Base-by-base conservation (phyloP, 805 yeast genomes). In the Kodamaea nitidulidarum region DNA sequence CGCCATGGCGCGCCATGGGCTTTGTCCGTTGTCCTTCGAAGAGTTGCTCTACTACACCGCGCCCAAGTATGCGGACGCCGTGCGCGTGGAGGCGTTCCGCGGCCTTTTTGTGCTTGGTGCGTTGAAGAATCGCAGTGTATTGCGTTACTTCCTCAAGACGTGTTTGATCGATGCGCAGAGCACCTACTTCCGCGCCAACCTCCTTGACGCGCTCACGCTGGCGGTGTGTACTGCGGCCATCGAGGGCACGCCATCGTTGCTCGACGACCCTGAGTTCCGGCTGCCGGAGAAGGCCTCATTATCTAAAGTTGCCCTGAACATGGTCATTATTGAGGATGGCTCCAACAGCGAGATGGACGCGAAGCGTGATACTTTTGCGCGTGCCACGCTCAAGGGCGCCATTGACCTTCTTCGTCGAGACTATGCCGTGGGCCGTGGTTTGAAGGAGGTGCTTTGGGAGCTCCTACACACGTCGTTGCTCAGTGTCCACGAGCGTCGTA, bases 101-200 rank as follows among this genome's bases (percentile, higher is more conserved):
- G 84, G 88, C 0, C 52, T 93, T 21, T 63, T 93, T 37, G 49
- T 73, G 3, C 62, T 86, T 34, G 96, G 97, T 15, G 96, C 93
- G 1, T 58, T 90, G 46, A 81, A 80, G 43, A 85, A 86, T 50
- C 58, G 67, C 10, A 65, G 68, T 21, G 66, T 88, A 3, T 54
- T 88, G 45, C 63, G 71, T 14, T 85, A 85, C 49, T 76, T 80
- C 43, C 78, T 86, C 48, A 67, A 76, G 20, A 59, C 76, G 0
- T 55, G 80, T 36, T 66, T 78, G 18, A 63, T 81, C 25, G 90
- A 83, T 28, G 63, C 68, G 1, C 37, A 32, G 15, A 75, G 84
- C 1, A 61, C 71, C 1, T 69, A 67, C 36, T 60, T 88, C 28
- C 72, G 78, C 35, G 61, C 65, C 15, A 68, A 73, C 9, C 51